Evolutionary conservation across 495 filamentous ascomycete genomes (phyloP).

Genomic region (Parathielavia appendiculata): DNA sequence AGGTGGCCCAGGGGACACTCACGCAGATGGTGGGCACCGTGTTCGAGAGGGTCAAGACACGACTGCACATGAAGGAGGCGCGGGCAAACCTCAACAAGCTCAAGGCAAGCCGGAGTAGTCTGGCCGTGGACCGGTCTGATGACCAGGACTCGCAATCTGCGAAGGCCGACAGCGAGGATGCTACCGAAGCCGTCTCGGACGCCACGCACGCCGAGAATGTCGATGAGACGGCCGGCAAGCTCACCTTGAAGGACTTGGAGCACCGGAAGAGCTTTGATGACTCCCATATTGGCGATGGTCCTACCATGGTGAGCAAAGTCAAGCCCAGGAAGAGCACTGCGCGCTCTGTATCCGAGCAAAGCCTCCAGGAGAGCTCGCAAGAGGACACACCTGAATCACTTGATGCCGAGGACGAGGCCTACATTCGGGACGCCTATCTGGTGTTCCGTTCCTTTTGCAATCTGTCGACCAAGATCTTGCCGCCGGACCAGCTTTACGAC

Average conservation of each 20-base stretch:
- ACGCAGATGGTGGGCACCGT: conserved; percentile 99
- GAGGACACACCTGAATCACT: conserved; percentile 55
- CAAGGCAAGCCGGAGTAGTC: conserved; percentile 43
- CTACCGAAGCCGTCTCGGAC: conserved; percentile 43
- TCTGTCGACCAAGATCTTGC: conserved; percentile 83
- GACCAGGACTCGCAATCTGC: conserved; percentile 34
- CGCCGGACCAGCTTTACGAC: conserved; percentile 87
- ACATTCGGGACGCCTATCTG: conserved; percentile 91
- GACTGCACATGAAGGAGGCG: conserved; percentile 81
- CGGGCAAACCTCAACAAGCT: conserved; percentile 48
- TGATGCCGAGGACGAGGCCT: conserved; percentile 94
- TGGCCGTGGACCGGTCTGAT: conserved; percentile 41
- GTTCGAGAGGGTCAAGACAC: conserved; percentile 86
- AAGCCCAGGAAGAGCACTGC: conserved; percentile 50
- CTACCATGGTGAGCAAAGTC: conserved; percentile 84
- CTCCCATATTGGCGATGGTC: conserved; percentile 81
- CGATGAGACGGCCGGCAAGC: conserved; percentile 59
- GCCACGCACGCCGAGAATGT: conserved; percentile 49
- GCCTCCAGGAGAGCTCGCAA: conserved; percentile 41
- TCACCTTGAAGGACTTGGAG: conserved; percentile 94
- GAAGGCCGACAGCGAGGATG: conserved; percentile 41
- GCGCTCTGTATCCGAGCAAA: conserved; percentile 56
- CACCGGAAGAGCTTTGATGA: conserved; percentile 91
- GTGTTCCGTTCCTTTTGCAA: conserved; percentile 98
- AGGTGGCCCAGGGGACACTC: conserved; percentile 90